Evolutionary conservation across 345 rosid genomes (phyloP).

Genomic region (Corchorus capsularis): DNA sequence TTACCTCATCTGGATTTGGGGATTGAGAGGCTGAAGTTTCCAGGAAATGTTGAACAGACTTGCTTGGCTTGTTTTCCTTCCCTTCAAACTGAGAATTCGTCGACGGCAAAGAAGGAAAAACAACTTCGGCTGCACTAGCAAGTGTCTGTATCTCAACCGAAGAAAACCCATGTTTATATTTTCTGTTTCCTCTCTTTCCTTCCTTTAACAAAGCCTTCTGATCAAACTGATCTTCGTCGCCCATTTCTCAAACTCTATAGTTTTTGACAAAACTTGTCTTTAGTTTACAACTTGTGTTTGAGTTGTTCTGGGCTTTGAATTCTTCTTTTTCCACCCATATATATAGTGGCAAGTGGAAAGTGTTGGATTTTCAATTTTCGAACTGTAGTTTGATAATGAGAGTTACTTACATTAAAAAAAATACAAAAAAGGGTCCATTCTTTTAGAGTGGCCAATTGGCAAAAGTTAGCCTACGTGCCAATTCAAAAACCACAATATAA

Average conservation of each 20-base stretch:
- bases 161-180: slow-evolving; percentile 42
- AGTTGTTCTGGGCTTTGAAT: neutral
- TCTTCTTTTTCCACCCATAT: neutral
- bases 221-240: slow-evolving; percentile 19
- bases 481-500: neutral
- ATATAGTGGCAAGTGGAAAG: neutral
- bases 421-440: neutral
- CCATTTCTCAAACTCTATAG: slow-evolving; percentile 11
- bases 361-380: neutral
- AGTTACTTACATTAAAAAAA: neutral
- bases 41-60: slow-evolving; percentile 43
- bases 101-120: slow-evolving; percentile 50
- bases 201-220: slow-evolving; percentile 43
- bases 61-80: slow-evolving; percentile 17
- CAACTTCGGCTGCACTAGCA: slow-evolving; percentile 52
- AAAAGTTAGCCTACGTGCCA: neutral
- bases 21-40: slow-evolving; percentile 47
- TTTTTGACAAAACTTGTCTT: neutral
- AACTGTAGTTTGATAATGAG: neutral
- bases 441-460: neutral
- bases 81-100: slow-evolving; percentile 17
- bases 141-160: slow-evolving; percentile 54
- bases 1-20: slow-evolving; percentile 46
- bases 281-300: neutral
- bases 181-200: slow-evolving; percentile 8